Conservation (phyloP, 2,329 filamentous ascomycete species). For the Penicillium sp. region DNA sequence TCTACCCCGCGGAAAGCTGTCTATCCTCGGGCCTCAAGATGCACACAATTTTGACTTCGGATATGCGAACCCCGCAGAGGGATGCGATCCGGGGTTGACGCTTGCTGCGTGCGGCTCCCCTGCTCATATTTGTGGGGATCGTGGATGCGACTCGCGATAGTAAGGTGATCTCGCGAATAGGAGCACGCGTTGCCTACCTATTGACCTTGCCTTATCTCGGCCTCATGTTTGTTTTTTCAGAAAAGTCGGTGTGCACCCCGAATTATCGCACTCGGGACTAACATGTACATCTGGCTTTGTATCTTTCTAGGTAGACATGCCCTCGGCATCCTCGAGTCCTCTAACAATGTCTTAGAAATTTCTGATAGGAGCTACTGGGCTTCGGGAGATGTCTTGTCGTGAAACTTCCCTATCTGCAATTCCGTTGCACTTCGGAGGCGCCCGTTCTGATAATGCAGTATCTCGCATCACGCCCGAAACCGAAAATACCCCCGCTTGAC, state of each 20-base stretch:
- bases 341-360: neutral
- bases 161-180: constrained; percentile 2
- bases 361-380: neutral
- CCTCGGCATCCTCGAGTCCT: neutral
- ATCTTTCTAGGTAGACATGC: neutral
- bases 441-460: constrained; percentile 10
- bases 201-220: neutral
- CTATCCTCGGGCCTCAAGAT: neutral
- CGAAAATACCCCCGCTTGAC: neutral
- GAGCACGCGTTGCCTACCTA: neutral
- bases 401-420: neutral
- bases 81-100: constrained; percentile 9
- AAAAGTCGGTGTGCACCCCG: neutral
- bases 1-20: constrained; percentile 9
- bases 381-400: neutral
- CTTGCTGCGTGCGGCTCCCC: constrained; percentile 11
- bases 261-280: neutral
- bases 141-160: neutral
- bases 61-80: constrained; percentile 1
- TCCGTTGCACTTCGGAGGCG: neutral
- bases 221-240: neutral
- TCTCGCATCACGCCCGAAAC: constrained; percentile 15
- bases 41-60: constrained; percentile 5
- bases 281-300: neutral
- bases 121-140: constrained; percentile 9